phyloP scores from a whole-genome alignment of 257 asterid genomes.

The Przewalskia tangutica region DNA sequence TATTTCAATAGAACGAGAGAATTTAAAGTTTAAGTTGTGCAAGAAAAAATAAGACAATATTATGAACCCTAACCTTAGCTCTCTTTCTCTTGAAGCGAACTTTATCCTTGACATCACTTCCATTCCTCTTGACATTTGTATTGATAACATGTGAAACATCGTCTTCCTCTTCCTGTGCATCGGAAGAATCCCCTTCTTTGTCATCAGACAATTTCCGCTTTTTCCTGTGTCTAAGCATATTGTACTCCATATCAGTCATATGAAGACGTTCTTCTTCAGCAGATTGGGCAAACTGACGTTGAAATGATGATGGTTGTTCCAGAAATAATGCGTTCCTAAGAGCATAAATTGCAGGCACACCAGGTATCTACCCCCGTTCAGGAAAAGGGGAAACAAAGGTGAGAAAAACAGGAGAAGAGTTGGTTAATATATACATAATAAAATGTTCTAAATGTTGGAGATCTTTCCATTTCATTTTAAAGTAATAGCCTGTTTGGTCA shows the following conservation, averaged over 20 bases:
- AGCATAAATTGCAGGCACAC: slow-evolving; percentile 68
- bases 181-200: slow-evolving; percentile 38
- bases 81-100: slow-evolving; percentile 27
- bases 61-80: slow-evolving; percentile 19
- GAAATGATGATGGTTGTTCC: slow-evolving; percentile 69
- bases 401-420: background rate
- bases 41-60: background rate
- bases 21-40: background rate
- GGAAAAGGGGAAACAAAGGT: slow-evolving; percentile 1
- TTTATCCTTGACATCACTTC: slow-evolving; percentile 15
- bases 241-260: slow-evolving; percentile 56
- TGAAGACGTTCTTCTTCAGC: slow-evolving; percentile 69
- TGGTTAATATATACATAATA: background rate
- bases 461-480: background rate
- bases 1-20: background rate
- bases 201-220: slow-evolving; percentile 26
- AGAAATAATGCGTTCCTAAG: slow-evolving; percentile 77
- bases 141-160: slow-evolving; percentile 13
- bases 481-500: background rate
- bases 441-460: background rate
- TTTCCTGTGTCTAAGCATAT: slow-evolving; percentile 32
- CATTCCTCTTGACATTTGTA: slow-evolving; percentile 16
- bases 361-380: slow-evolving; percentile 55
- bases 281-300: slow-evolving; percentile 51
- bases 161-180: slow-evolving; percentile 26